Base-by-base conservation (phyloP, 1,284 basidiomycete genomes). In the Microbotryomycetes sp. region DNA sequence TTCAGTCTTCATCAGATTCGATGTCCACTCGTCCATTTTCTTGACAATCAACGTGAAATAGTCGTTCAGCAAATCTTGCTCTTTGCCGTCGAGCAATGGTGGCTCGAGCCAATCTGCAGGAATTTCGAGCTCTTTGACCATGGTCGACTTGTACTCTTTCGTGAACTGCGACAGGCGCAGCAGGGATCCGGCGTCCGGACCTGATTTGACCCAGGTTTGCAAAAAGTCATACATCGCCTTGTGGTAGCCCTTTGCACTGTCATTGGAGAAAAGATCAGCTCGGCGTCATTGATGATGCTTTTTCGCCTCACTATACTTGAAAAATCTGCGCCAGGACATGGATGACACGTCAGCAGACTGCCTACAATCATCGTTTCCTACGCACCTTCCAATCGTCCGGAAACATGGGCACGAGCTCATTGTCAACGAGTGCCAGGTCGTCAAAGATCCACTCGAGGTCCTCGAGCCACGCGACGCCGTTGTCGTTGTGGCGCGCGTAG, bases 11-110 rank as follows among this genome's bases (percentile, higher is more conserved):
- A 97, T 94, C 59, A 97, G 81, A 75, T 96, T 98, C 57, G 82
- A 79, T 1, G 89, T 88, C 96, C 96, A 98, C 76, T 98, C 93
- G 77, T 97, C 93, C 62, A 98, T 86, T 76, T 97, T 97, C 76
- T 83, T 84, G 74, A 94, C 85, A 76, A 98, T 94, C 65, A 97
- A 81, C 67, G 85, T 84, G 55, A 97, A 85, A 76, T 98, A 98
- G 75, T 97, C 92, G 72, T 98, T 94, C 70, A 98, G 92, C 59
- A 98, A 84, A 48, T 80, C 80, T 74, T 97, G 90, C 72, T 94
- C 91, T 73, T 91, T 91, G 59, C 94, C 94, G 61, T 91, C 93
- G 18, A 99, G 80, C 31, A 98, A 79, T 0, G 92, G 85, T 3
- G 92, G 91, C 60, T 90, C 84, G n/a, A 94, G 79, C 66, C 89